A percentile compares a stretch with the other conserved stretches of the same genome.
Evolutionary conservation across 225 moss, liverwort and hornwort genomes (phyloP).

Genomic region (Pleurozium schreberi): DNA sequence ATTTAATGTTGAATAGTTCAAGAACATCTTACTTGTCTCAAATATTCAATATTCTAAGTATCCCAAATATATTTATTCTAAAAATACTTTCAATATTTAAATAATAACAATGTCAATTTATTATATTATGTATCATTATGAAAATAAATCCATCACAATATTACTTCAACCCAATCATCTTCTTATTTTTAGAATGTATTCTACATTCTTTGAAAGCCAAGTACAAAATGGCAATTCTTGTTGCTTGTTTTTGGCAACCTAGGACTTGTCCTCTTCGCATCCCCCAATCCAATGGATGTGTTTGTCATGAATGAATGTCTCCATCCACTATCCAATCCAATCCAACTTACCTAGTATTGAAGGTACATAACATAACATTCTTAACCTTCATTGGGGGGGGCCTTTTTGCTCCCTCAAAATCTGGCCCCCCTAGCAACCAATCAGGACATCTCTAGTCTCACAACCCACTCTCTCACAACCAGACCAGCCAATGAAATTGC

Average conservation of each 20-base stretch:
- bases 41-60: not conserved
- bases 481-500: too few relatives aligned
- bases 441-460: too few relatives aligned
- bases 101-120: not conserved
- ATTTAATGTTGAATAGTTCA: fast-evolving
- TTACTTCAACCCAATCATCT: not conserved
- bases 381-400: too few relatives aligned
- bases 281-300: too few relatives aligned
- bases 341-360: too few relatives aligned
- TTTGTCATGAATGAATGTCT: not conserved
- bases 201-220: too few relatives aligned
- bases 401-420: too few relatives aligned
- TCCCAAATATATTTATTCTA: not conserved
- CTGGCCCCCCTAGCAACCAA: too few relatives aligned
- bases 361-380: too few relatives aligned
- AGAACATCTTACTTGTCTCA: not conserved
- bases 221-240: not conserved
- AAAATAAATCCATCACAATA: not conserved
- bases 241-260: not conserved
- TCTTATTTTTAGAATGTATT: not conserved
- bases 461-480: too few relatives aligned
- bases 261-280: not conserved
- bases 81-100: not conserved
- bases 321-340: too few relatives aligned
- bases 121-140: not conserved